Percentiles rank a stretch among this genome's conserved stretches.
phyloP scores from a whole-genome alignment of 2,329 filamentous ascomycete genomes.

The Fusarium chaquense region DNA sequence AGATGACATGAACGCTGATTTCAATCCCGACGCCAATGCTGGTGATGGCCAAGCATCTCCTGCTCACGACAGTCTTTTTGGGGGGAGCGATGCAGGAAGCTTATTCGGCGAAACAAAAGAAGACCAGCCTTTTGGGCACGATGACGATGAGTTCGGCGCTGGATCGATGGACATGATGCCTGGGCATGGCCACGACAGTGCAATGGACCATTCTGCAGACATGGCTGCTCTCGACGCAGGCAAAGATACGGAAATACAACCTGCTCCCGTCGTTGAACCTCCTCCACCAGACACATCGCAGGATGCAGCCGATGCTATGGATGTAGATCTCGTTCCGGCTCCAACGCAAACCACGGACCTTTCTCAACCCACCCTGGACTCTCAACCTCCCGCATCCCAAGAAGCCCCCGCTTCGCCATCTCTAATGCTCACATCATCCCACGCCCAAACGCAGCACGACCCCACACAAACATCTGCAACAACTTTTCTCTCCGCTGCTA shows the following conservation, averaged over 20 bases:
- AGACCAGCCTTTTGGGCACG: constrained; percentile 76
- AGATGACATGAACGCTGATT: constrained; percentile 41
- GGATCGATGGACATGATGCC: constrained; percentile 71
- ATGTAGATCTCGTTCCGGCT: constrained; percentile 44
- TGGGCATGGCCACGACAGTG: constrained; percentile 55
- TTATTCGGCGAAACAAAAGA: constrained; percentile 83
- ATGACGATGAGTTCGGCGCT: constrained; percentile 85
- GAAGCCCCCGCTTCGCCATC: constrained; percentile 41
- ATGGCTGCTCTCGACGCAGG: constrained; percentile 53
- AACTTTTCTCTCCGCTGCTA: constrained; percentile 88
- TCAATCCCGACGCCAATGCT: constrained; percentile 31
- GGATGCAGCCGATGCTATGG: constrained; percentile 47
- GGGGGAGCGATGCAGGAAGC: constrained; percentile 81
- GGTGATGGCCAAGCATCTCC: constrained; percentile 73
- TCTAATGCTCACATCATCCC: constrained; percentile 53
- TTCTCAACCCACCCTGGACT: constrained; percentile 16
- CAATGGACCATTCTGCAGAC: constrained; percentile 58
- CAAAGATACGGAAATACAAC: constrained; percentile 47
- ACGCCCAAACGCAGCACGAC: constrained; percentile 60
- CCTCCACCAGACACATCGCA: constrained; percentile 23
- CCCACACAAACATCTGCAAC: constrained; percentile 74
- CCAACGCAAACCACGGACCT: constrained; percentile 27
- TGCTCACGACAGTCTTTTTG: constrained; percentile 84
- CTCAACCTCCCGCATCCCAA: constrained; percentile 22
- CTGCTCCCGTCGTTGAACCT: constrained; percentile 40